A percentile compares a stretch with the other conserved stretches of the same genome.
Conservation (phyloP, 2,329 filamentous ascomycete species). For the Fusarium pilosicola region DNA sequence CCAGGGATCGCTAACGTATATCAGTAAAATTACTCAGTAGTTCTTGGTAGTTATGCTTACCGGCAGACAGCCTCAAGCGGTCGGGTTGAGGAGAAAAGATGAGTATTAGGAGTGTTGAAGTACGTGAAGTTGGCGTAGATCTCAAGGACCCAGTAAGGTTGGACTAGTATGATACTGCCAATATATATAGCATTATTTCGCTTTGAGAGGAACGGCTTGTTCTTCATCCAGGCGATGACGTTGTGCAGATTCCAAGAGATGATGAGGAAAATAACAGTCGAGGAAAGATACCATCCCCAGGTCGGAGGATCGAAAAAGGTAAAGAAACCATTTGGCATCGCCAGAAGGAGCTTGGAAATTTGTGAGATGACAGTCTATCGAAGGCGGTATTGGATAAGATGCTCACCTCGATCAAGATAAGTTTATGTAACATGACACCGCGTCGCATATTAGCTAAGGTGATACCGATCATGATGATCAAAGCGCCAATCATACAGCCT, state of each 20-base stretch:
- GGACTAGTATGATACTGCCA: constrained; percentile 64
- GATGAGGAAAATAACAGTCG: constrained; percentile 69
- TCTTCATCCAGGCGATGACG: constrained; percentile 74
- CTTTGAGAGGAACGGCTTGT: constrained; percentile 65
- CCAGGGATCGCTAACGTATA: constrained; percentile 65
- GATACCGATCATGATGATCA: constrained; percentile 60
- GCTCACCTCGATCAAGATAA: constrained; percentile 60
- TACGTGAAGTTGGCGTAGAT: constrained; percentile 73
- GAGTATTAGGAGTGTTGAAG: constrained; percentile 64
- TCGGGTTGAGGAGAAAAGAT: constrained; percentile 63
- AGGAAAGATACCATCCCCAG: constrained; percentile 72
- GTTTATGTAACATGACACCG: constrained; percentile 58
- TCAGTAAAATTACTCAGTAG: neutral
- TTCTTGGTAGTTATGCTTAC: constrained; percentile 42
- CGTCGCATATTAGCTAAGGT: constrained; percentile 61
- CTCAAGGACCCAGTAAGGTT: constrained; percentile 73
- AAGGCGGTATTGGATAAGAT: accelerated
- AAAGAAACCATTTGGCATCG: constrained; percentile 67
- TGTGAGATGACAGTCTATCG: neutral
- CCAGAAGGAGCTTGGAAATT: constrained; percentile 59
- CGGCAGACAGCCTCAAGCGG: constrained; percentile 70
- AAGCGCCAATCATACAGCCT: constrained; percentile 58
- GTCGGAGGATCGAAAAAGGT: constrained; percentile 62
- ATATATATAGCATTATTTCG: constrained; percentile 66
- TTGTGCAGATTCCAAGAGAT: constrained; percentile 73